A percentile compares a stretch with the other conserved stretches of the same genome.
phyloP scores from a whole-genome alignment of 2,329 filamentous ascomycete genomes.

The Microsporum audouinii region DNA sequence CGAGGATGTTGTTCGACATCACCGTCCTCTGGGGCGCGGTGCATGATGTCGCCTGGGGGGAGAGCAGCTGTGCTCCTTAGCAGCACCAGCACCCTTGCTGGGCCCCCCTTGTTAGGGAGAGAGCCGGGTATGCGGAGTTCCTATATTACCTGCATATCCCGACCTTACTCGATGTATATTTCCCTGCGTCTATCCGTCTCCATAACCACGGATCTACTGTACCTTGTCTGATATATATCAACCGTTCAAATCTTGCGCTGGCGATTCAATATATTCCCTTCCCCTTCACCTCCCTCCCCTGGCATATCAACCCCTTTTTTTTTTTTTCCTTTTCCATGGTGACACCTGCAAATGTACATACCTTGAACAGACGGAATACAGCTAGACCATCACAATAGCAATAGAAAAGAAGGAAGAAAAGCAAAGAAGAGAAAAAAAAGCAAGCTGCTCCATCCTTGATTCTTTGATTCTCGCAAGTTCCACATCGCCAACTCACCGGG shows the following conservation, averaged over 20 bases:
- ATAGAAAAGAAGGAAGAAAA: neutral
- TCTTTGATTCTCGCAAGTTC: neutral
- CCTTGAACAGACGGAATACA: neutral
- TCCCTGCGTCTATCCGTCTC: neutral
- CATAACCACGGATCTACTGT: neutral
- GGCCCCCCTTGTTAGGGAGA: neutral
- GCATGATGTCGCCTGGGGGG: constrained; percentile 30
- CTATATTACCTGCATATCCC: too few relatives aligned
- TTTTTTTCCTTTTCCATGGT: neutral
- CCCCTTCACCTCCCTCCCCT: neutral
- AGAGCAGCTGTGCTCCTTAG: constrained; percentile 23
- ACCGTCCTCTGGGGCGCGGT: constrained; percentile 43
- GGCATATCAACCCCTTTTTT: neutral
- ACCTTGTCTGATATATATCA: neutral
- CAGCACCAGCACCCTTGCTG: neutral
- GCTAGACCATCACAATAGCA: neutral
- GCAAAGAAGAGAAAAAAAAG: neutral
- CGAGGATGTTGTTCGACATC: constrained; percentile 42
- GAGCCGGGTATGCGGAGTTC: too few relatives aligned
- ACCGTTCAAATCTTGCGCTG: neutral
- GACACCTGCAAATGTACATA: neutral
- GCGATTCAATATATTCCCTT: neutral
- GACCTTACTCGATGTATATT: neutral
- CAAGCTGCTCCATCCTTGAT: neutral
- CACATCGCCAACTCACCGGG: neutral